Percentiles rank a stretch among this genome's conserved stretches.
Conservation (phyloP, 768 basidiomycete species). For the Calocera viscosa region DNA sequence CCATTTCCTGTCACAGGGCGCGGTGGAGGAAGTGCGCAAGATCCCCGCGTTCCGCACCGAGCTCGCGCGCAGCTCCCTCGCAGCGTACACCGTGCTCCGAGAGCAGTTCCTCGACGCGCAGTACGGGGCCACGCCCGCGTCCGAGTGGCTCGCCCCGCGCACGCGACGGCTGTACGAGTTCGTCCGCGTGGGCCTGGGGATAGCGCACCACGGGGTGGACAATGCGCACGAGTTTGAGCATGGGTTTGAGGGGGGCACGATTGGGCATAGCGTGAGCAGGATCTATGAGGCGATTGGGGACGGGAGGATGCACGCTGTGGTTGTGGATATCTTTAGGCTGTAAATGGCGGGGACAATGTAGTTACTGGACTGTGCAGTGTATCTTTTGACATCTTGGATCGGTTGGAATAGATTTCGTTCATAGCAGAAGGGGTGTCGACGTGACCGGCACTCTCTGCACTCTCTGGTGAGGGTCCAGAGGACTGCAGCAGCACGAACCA, state of each 20-base stretch:
- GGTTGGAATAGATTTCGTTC: too few relatives aligned
- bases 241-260: constrained; percentile 54
- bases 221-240: constrained; percentile 50
- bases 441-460: too few relatives aligned
- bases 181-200: constrained; percentile 55
- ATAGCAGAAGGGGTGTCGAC: too few relatives aligned
- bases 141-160: constrained; percentile 43
- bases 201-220: constrained; percentile 67
- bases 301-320: not conserved
- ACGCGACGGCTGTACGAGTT: constrained; percentile 68
- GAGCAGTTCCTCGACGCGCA: constrained; percentile 46
- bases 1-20: constrained; percentile 29
- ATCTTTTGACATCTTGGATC: too few relatives aligned
- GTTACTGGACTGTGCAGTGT: too few relatives aligned
- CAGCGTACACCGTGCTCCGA: constrained; percentile 35
- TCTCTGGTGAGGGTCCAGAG: too few relatives aligned
- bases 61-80: constrained; percentile 38
- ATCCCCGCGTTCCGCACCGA: constrained; percentile 45
- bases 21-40: constrained; percentile 14
- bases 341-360: too few relatives aligned
- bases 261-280: constrained; percentile 57
- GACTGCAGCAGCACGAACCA: too few relatives aligned
- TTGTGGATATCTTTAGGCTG: constrained; percentile 9
- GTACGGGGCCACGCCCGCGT: constrained; percentile 55
- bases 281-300: constrained; percentile 49